phyloP scores from a whole-genome alignment of 164 flowering plant species.

The Aristolochia contorta region DNA sequence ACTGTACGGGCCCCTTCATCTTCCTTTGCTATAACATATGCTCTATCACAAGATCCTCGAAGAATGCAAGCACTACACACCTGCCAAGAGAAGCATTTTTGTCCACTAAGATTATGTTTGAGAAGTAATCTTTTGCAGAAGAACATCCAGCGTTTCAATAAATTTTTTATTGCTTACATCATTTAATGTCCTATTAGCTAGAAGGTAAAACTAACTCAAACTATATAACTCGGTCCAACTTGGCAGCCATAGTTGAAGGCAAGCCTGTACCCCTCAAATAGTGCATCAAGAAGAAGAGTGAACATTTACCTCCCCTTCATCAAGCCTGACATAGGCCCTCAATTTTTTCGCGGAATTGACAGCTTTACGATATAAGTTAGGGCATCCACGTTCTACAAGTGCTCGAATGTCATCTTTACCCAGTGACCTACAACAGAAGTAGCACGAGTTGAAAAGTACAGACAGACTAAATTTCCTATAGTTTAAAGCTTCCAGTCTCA shows the following conservation, averaged over 20 bases:
- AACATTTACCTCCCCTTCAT: constrained; percentile 82
- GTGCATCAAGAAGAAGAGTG: not conserved
- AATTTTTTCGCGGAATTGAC: constrained; percentile 84
- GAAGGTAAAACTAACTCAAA: no score
- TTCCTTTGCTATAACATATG: constrained; percentile 54
- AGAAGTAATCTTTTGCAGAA: no score
- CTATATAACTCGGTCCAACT: no score
- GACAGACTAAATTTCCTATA: no score
- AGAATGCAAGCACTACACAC: constrained; percentile 71
- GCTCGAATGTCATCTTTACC: constrained; percentile 48
- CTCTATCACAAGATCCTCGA: constrained; percentile 92
- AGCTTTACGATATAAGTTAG: constrained; percentile 62
- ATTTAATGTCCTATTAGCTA: no score
- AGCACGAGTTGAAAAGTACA: not conserved
- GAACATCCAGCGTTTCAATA: no score
- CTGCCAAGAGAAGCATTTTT: constrained; percentile 21
- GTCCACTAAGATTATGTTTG: no score
- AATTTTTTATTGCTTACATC: no score
- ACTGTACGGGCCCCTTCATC: constrained; percentile 68
- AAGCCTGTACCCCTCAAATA: no score
- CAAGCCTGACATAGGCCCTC: constrained; percentile 53
- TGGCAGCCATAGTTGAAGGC: no score
- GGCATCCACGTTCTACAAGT: constrained; percentile 76
- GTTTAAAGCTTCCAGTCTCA: no score
- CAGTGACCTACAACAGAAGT: constrained; percentile 46